Base-by-base conservation (phyloP, 148 eudicot species). In the Euryodendron excelsum region DNA sequence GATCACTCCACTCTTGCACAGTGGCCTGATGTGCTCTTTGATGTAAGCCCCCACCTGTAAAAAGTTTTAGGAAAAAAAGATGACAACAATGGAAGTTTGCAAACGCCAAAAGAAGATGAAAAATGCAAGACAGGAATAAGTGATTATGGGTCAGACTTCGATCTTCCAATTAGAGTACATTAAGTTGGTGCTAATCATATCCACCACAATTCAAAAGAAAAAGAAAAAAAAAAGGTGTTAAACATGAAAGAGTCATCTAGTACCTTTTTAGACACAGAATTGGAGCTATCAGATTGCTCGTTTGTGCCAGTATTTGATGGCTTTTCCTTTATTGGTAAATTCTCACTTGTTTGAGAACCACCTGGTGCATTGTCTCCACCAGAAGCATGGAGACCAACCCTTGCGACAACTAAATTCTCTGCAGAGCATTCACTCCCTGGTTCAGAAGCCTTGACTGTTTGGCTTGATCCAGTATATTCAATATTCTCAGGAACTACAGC, bases 21-120 rank as follows among this genome's bases (percentile, higher is more conserved):
- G 80, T 64, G 99, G 98, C 79, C 98, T 85, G 82, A 96, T 85
- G 87, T 96, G 99, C 91, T 96, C 99, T 85, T 96, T 96, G 64
- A 96, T 88, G 74, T 93, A 96, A 52, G 94, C 90, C 90, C 92
- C 91, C 31, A 94, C 98, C 99, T 96, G 84, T 76, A 67, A 15
- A 62, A 31, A 34, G 53, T 47, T 28, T 2, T 0, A 21, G 15
- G n/a, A 36, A 45, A 7, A 63, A 52, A 21, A 5, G 4, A 9
- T 53, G 9, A n/a, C 36, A 60, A 39, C 55, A 70, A 59, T 28
- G 45, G 60, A 9, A 72, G 55, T 48, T 75, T 11, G 72, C 17
- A 0, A 63, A 2, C 69, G 5, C 13, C 20, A 70, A 44, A 33
- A 59, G 18, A 56, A 23, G 13, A n/a, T n/a, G n/a, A n/a, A n/a